Base-by-base conservation (phyloP, 73 alveolate genomes). In the Effrenium voratum region DNA sequence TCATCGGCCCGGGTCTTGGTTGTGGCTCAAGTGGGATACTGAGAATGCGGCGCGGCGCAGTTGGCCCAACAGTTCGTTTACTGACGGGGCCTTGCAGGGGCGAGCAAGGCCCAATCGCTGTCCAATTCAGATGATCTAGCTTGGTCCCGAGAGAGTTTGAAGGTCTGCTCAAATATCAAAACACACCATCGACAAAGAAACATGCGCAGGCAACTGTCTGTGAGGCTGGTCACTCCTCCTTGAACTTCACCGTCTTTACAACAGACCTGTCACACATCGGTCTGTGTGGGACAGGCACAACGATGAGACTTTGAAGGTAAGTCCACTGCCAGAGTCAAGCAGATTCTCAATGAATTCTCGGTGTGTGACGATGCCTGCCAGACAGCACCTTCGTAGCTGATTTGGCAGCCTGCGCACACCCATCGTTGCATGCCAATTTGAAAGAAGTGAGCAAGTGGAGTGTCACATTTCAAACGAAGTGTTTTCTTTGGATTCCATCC, bases 191-290 rank as follows among this genome's bases (percentile, higher is more conserved):
- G n/a, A n/a, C n/a, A n/a, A n/a, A n/a, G n/a, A n/a, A n/a, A n/a
- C n/a, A n/a, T n/a, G n/a, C n/a, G n/a, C n/a, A n/a, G n/a, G n/a
- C n/a, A n/a, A n/a, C n/a, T n/a, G n/a, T n/a, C n/a, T n/a, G n/a
- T n/a, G 19, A 19, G 8, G 63, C 63, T 19, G 26, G 19, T 24
- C 40, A 60, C 44, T 34, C 96, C 96, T 88, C 96, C 60, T 88
- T 88, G 86, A 88, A 88, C 73, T 88, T 88, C 86, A 88, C 96
- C 5, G 96, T 88, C 73, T 88, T 88, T 73, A 88, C 79, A 34
- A 88, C 63, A 4, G 96, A 88, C 96, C 96, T 88, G 85, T 4
- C 86, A 40, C 12, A 22, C 0, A 4, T 19, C 22, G 38, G 43
- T 30, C 38, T 68, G 44, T 6, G 13, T 8, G 44, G n/a, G n/a